Evolutionary conservation across 2,329 filamentous ascomycete species (phyloP).

Genomic region (Blastomyces silverae): DNA sequence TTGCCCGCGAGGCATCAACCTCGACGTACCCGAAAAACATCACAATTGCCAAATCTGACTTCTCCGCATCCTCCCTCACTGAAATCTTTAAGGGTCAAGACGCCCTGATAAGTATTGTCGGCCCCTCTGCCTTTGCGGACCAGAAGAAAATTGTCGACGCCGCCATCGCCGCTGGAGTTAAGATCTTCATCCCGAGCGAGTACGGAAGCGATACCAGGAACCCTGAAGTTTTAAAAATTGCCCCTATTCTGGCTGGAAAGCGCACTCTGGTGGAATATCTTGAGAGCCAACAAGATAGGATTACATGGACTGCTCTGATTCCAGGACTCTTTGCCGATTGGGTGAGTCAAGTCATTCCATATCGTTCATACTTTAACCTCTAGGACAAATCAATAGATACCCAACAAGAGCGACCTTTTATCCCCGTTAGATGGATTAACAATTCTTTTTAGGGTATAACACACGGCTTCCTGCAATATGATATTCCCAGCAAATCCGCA

Average conservation of each 20-base stretch:
- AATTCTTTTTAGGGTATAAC: slow-evolving; percentile 34
- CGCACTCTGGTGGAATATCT: slow-evolving; percentile 46
- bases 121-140: slow-evolving; percentile 35
- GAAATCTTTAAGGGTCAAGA: slow-evolving; percentile 51
- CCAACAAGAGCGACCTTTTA: not conserved
- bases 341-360: slow-evolving; percentile 27
- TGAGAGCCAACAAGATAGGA: slow-evolving; percentile 41
- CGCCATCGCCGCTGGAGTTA: slow-evolving; percentile 53
- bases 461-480: slow-evolving; percentile 48
- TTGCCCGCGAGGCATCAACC: slow-evolving; percentile 46
- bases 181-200: slow-evolving; percentile 57
- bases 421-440: not conserved
- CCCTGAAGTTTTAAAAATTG: slow-evolving; percentile 23
- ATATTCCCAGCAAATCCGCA: slow-evolving; percentile 45
- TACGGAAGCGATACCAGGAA: slow-evolving; percentile 37
- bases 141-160: slow-evolving; percentile 53
- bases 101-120: slow-evolving; percentile 48
- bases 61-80: slow-evolving; percentile 44
- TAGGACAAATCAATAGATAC: not conserved
- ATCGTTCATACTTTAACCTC: slow-evolving; percentile 18
- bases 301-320: slow-evolving; percentile 54
- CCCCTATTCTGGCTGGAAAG: slow-evolving; percentile 28
- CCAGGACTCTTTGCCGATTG: slow-evolving; percentile 58
- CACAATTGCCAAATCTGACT: slow-evolving; percentile 45
- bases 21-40: slow-evolving; percentile 35